Conservation (phyloP, 208 protist genomes). For the Crithidia mellificae region DNA sequence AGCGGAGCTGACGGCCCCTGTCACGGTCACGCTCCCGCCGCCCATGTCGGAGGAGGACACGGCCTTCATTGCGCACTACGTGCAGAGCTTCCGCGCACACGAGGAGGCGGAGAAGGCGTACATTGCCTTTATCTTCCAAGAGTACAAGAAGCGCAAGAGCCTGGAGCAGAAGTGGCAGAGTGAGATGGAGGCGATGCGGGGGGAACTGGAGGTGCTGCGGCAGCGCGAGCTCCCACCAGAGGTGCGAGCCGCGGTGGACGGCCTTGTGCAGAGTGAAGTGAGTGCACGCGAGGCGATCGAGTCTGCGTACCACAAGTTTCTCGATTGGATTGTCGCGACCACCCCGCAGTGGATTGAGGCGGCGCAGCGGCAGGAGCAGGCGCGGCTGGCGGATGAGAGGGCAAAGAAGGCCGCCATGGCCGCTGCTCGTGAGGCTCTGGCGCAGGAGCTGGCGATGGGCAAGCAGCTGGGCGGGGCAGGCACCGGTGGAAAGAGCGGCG, state of each 20-base stretch:
- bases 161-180: slow-evolving; percentile 49
- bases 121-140: slow-evolving; percentile 66
- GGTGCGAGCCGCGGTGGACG: slow-evolving; percentile 34
- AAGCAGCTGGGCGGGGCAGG: slow-evolving; percentile 10
- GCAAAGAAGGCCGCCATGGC: slow-evolving; percentile 50
- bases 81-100: slow-evolving; percentile 5
- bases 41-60: slow-evolving; percentile 28
- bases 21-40: slow-evolving; percentile 32
- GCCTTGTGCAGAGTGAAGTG: slow-evolving; percentile 34
- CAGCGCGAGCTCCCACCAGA: slow-evolving; percentile 48
- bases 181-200: slow-evolving; percentile 20
- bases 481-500: slow-evolving; percentile 1
- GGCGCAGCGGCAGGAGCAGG: slow-evolving; percentile 37
- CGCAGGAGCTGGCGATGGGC: slow-evolving; percentile 50
- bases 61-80: slow-evolving; percentile 13
- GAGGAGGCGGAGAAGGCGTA: slow-evolving; percentile 50
- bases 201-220: slow-evolving; percentile 30
- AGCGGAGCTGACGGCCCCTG: slow-evolving; percentile 33
- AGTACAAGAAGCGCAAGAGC: slow-evolving; percentile 76
- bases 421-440: slow-evolving; percentile 61
- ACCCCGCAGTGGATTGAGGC: slow-evolving; percentile 66
- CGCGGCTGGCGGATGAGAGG: slow-evolving; percentile 29
- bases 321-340: slow-evolving; percentile 56
- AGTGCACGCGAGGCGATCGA: slow-evolving; percentile 32
- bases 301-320: slow-evolving; percentile 50